Base-by-base conservation (phyloP, 2,329 filamentous ascomycete species). In the Fusarium hostae region DNA sequence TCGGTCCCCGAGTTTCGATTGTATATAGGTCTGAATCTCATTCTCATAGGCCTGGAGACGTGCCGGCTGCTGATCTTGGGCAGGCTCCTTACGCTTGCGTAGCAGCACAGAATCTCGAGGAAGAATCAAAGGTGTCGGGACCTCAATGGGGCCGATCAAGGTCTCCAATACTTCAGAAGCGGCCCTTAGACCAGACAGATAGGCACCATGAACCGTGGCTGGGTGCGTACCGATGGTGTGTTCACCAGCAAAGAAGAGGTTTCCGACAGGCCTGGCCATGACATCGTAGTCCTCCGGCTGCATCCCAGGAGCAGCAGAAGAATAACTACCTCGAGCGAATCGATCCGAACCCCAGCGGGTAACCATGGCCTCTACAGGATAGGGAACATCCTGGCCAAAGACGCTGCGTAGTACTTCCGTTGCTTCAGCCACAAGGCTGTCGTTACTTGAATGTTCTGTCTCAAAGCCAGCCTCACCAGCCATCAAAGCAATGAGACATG, bases 151-250 rank as follows among this genome's bases (percentile, higher is more conserved):
- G 2, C 96, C 96, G 35, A 96, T 85, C 79, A 98, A 88, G 5
- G 89, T 85, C 59, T 95, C 91, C 40, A 97, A 85, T 5, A 99
- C 88, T 77, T 98, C 95, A 6, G 93, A 91, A 15, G 96, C 96
- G 6, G 92, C 96, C 54, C 96, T 91, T 9, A 99, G 86, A 5
- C 96, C 97, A 4, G 96, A 98, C 7, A 99, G 85, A 78, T 98
- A 99, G 12, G 96, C 97, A 9, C 96, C 96, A 75, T 99, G 96
- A 1, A 99, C 96, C 4, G 96, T 99, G 35, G 97, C 96, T 16
- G 97, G 96, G 79, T 99, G 95, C 1, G 94, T 97, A 50, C 94
- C 94, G 75, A 93, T 98, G 2, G 97, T 99, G 67, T 97, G 96
- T 81, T 99, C 96, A 51, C 96, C 96, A 20, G 95, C 96, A 81